phyloP scores from a whole-genome alignment of 768 basidiomycete species.

The Lactarius sanguifluus region DNA sequence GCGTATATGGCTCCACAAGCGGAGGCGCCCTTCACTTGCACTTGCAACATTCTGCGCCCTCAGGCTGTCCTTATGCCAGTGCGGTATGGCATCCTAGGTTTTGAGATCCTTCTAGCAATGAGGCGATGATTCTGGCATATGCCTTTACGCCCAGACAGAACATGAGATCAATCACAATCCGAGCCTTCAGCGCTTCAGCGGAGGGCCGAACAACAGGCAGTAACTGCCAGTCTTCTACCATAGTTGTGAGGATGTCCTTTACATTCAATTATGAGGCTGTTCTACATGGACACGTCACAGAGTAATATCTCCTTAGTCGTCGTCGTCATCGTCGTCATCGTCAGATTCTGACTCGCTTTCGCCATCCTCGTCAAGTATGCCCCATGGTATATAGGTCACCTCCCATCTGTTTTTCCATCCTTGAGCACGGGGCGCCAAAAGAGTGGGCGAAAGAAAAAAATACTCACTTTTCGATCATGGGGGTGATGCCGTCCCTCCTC shows the following conservation, averaged over 20 bases:
- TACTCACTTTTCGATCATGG: constrained; percentile 8
- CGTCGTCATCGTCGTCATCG: not conserved
- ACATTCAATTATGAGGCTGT: not conserved
- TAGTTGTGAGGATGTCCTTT: not conserved
- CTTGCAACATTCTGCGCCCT: not conserved
- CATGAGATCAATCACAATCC: not conserved
- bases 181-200: not conserved
- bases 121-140: not conserved
- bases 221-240: not conserved
- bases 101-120: not conserved
- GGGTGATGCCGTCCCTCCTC: constrained; percentile 6
- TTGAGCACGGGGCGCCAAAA: constrained; percentile 1
- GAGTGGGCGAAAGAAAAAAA: not conserved
- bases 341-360: constrained; percentile 11
- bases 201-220: too few relatives aligned
- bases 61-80: not conserved
- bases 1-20: not conserved
- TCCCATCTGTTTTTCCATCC: constrained; percentile 14
- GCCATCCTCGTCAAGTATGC: constrained; percentile 19
- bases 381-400: constrained; percentile 17
- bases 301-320: not conserved
- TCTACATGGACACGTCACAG: not conserved
- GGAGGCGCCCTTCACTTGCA: not conserved
- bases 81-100: not conserved
- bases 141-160: not conserved